Evolutionary conservation across 192 early-diverging fungal species (phyloP).

Genomic region (Coemansia sp.): DNA sequence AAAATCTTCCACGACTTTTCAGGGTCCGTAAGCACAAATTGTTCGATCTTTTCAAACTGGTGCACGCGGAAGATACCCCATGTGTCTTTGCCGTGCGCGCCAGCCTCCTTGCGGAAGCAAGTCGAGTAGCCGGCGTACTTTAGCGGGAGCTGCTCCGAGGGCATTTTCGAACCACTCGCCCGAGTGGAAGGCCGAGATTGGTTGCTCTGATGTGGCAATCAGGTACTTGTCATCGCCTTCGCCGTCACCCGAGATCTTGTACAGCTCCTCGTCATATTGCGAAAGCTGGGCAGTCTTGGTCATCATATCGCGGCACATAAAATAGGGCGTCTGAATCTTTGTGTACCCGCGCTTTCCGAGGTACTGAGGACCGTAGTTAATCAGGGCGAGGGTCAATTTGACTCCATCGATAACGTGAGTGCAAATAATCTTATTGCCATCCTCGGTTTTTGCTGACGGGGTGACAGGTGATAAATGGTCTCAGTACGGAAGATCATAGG

Average conservation of each 20-base stretch:
- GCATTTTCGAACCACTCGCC: slow-evolving; percentile 95
- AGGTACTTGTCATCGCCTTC: slow-evolving; percentile 93
- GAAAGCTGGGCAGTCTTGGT: slow-evolving; percentile 97
- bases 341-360: slow-evolving; percentile 79
- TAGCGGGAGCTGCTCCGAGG: slow-evolving; percentile 87
- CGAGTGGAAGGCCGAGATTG: slow-evolving; percentile 95
- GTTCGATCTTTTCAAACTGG: slow-evolving; percentile 99
- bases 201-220: slow-evolving; percentile 99
- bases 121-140: slow-evolving; percentile 97
- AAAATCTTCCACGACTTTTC: slow-evolving; percentile 99
- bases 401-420: slow-evolving; percentile 44
- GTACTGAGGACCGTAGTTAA: slow-evolving; percentile 95
- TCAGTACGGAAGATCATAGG: too few species aligned
- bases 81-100: slow-evolving; percentile 83
- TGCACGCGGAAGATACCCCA: slow-evolving; percentile 97
- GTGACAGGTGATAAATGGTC: too few species aligned
- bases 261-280: slow-evolving; percentile 98
- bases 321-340: slow-evolving; percentile 97
- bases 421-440: too few species aligned
- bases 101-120: slow-evolving; percentile 99
- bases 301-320: slow-evolving; percentile 97
- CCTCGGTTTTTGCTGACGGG: too few species aligned
- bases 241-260: slow-evolving; percentile 83
- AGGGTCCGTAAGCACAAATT: slow-evolving; percentile 94
- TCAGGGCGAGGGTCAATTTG: slow-evolving; percentile 94